phyloP scores from a whole-genome alignment of 805 yeast genomes.

The Saccharomycopsis fibuligera region DNA sequence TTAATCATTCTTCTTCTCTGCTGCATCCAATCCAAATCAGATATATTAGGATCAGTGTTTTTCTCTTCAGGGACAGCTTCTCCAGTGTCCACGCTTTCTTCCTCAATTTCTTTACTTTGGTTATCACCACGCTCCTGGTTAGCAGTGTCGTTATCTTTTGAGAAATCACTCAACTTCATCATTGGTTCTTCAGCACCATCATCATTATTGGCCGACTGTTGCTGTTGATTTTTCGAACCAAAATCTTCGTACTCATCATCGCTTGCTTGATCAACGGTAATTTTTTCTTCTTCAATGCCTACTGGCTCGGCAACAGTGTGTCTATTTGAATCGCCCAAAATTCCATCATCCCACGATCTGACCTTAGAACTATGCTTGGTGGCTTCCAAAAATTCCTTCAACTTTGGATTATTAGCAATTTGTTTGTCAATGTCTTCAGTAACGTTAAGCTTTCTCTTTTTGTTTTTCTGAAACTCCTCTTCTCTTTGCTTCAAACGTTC shows the following conservation, averaged over 20 bases:
- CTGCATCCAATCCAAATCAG: conserved; percentile 86
- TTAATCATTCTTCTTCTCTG: conserved; percentile 66
- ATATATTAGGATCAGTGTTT: conserved; percentile 29
- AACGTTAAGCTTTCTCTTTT: conserved; percentile 25
- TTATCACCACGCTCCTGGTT: conserved; percentile 8
- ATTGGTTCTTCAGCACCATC: conserved; percentile 40
- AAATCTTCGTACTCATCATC: conserved; percentile 38
- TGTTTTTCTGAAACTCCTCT: conserved; percentile 34
- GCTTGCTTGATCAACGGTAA: conserved; percentile 29
- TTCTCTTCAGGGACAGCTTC: conserved; percentile 13
- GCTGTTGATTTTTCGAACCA: conserved; percentile 24
- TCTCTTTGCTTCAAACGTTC: conserved; percentile 36
- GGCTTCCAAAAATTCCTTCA: conserved; percentile 75
- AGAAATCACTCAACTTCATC: conserved; percentile 36
- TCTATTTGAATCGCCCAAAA: conserved; percentile 28
- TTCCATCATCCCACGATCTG: conserved; percentile 65
- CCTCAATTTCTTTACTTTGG: conserved; percentile 24
- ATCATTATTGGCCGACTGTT: conserved; percentile 23
- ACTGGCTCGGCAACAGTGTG: not conserved
- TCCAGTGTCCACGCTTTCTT: conserved; percentile 25
- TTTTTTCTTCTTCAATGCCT: conserved; percentile 14
- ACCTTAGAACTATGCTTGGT: conserved; percentile 70
- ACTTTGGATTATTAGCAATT: conserved; percentile 56
- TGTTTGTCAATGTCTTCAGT: conserved; percentile 46
- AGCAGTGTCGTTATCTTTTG: conserved; percentile 11